Evolutionary conservation across 441 rosid species (phyloP), one percentile per base, ranked within the genome.

Genomic region (Monsonia emarginata): DNA sequence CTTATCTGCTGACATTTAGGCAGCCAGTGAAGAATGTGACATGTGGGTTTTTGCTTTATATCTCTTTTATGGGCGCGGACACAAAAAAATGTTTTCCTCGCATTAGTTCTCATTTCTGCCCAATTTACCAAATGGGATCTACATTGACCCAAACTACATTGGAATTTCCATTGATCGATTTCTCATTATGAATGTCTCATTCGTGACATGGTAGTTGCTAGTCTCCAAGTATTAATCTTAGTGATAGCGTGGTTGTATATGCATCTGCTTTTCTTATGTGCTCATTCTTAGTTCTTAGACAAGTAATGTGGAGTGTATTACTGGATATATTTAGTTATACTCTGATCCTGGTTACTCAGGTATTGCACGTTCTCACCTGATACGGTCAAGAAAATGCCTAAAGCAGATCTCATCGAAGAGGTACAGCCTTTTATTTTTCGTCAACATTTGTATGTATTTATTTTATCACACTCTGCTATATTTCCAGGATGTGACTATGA

Each of bases 361-460:
- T 86, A 86, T 78, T 80, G 75, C 75, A 86, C 88, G 28, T 84
- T 84, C 77, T 70, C 88, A 13, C 88, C 91, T 0, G 87, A 86
- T 64, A 62, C 72, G 50, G 88, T 84, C 67, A 86, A 78, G 84
- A 84, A 80, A 69, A 74, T 81, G 82, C 85, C 91, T 4, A 84
- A 84, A 75, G 54, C 83, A 67, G 83, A 74, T 73, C 86, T 86
- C 40, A 83, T 84, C 65, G 81, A 84, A 57, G 86, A 84, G 91
- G 91, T 86, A 83, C 65, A 54, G 48, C 57, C 24, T 14, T 24
- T 40, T 2, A 2, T 31, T 61, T 60, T 46, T 48, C 40, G 22
- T 57, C 54, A 46, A 46, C 54, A 46, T 16, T 16, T 46, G 54
- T 18, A 16, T 4, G 21, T 4, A 5, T 46, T 16, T 46, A 46